Conservation (phyloP, 768 basidiomycete genomes). For the Kwoniella heveanensis region DNA sequence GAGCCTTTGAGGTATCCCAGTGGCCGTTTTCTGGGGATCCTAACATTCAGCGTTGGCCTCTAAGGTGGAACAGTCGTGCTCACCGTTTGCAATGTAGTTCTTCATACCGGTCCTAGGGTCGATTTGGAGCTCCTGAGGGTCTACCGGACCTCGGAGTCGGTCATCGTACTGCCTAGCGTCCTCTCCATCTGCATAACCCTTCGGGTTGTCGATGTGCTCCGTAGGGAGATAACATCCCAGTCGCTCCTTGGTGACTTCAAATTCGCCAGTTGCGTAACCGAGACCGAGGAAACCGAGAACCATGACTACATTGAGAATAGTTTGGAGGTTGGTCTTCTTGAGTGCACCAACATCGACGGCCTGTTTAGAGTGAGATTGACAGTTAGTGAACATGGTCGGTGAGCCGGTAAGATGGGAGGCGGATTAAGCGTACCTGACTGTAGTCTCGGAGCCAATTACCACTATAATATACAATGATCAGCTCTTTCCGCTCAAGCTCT, state of each 20-base stretch:
- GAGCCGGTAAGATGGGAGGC: not conserved
- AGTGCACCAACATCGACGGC: conserved; percentile 80
- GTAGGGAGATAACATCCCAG: conserved; percentile 79
- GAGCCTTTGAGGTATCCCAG: conserved; percentile 75
- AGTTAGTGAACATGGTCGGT: conserved; percentile 62
- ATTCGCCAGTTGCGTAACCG: conserved; percentile 69
- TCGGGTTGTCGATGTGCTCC: conserved; percentile 88
- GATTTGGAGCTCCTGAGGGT: conserved; percentile 79
- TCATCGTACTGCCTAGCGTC: conserved; percentile 79
- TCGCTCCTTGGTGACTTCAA: conserved; percentile 82
- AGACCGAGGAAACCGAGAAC: conserved; percentile 75
- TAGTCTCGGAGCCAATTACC: conserved; percentile 91
- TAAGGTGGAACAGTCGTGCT: conserved; percentile 9
- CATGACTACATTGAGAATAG: conserved; percentile 85
- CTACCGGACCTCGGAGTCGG: conserved; percentile 76
- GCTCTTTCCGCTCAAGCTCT: too few species aligned
- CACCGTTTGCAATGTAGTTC: conserved; percentile 71
- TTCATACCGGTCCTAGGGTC: conserved; percentile 89
- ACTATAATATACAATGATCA: conserved; percentile 30
- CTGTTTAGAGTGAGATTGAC: conserved; percentile 51
- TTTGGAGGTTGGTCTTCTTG: conserved; percentile 68
- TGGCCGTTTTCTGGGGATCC: conserved; percentile 57
- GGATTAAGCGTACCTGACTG: conserved; percentile 55
- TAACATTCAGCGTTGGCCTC: not conserved
- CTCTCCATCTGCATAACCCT: conserved; percentile 77